These are phyloP conservation scores for Kwoniella heveanensis DNA, from an alignment of 768 basidiomycete species.

Conservation along the genomic window DNA sequence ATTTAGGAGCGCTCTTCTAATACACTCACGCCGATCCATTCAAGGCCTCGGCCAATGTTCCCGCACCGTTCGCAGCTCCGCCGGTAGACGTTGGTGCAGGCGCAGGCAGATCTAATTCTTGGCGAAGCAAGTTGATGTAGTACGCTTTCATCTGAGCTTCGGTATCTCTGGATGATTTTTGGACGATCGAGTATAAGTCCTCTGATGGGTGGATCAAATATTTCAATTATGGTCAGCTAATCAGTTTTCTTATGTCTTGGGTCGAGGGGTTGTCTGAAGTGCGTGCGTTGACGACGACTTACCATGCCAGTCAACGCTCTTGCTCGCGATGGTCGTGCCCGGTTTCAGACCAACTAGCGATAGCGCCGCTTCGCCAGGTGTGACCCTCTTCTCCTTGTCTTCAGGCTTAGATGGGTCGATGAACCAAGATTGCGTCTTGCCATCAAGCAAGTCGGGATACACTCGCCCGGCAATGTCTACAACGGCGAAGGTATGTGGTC, in stretches of 20 bases:
- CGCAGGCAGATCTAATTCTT: slow-evolving; percentile 10
- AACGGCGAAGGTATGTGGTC: neutral
- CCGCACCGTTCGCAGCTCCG: neutral
- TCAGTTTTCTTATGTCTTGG: too few relatives aligned
- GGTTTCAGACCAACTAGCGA: slow-evolving; percentile 31
- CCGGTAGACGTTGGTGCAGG: neutral
- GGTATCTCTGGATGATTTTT: slow-evolving; percentile 13
- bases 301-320: slow-evolving; percentile 42
- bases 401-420: slow-evolving; percentile 11
- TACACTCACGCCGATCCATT: neutral
- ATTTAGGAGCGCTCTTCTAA: too few relatives aligned
- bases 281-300: too few relatives aligned
- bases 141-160: slow-evolving; percentile 24
- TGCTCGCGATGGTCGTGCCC: slow-evolving; percentile 21
- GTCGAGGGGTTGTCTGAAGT: too few relatives aligned
- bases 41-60: slow-evolving; percentile 11
- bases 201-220: too few relatives aligned
- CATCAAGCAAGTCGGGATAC: slow-evolving; percentile 41
- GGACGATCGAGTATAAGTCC: slow-evolving; percentile 26
- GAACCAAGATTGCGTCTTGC: slow-evolving; percentile 33
- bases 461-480: slow-evolving; percentile 49
- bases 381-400: slow-evolving; percentile 14
- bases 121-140: slow-evolving; percentile 14
- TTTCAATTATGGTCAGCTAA: too few relatives aligned
- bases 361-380: slow-evolving; percentile 22